A percentile compares a stretch with the other conserved stretches of the same genome.
These are phyloP conservation scores for Ananas comosus DNA, from an alignment of 176 grass and related monocot genomes.

Conservation along the genomic window DNA sequence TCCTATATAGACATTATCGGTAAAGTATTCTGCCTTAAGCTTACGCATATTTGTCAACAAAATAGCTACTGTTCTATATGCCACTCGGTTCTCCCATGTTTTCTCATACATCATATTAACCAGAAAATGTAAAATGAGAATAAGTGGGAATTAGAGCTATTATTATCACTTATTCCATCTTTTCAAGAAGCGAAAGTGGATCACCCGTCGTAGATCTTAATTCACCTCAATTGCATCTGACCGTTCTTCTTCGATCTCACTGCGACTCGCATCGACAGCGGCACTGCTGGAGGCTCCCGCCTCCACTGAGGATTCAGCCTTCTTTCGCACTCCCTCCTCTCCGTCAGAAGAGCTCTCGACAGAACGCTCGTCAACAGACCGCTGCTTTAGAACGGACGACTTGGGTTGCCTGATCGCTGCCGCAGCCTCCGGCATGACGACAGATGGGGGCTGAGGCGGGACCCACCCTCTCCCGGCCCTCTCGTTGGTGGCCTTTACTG, in stretches of 20 bases:
- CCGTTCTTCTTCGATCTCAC: conserved; percentile 21
- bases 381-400: conserved; percentile 24
- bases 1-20: too few relatives aligned
- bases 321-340: conserved; percentile 1
- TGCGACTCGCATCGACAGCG: conserved; percentile 7
- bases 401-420: conserved; percentile 61
- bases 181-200: neutral
- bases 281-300: neutral
- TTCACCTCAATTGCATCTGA: conserved; percentile 1
- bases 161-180: neutral
- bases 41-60: neutral
- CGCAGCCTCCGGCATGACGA: conserved; percentile 50
- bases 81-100: neutral
- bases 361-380: conserved; percentile 9
- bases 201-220: neutral
- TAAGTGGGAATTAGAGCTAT: neutral
- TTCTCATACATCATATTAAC: neutral
- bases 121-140: too few relatives aligned
- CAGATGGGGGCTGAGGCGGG: conserved; percentile 43
- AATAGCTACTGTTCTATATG: neutral
- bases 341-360: conserved; percentile 14
- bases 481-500: conserved; percentile 23
- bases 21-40: neutral
- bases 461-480: conserved; percentile 48
- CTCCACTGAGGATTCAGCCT: conserved; percentile 11